These are phyloP conservation scores for Beauveria bassiana DNA, from an alignment of 2,329 filamentous ascomycete genomes.

Conservation along the genomic window DNA sequence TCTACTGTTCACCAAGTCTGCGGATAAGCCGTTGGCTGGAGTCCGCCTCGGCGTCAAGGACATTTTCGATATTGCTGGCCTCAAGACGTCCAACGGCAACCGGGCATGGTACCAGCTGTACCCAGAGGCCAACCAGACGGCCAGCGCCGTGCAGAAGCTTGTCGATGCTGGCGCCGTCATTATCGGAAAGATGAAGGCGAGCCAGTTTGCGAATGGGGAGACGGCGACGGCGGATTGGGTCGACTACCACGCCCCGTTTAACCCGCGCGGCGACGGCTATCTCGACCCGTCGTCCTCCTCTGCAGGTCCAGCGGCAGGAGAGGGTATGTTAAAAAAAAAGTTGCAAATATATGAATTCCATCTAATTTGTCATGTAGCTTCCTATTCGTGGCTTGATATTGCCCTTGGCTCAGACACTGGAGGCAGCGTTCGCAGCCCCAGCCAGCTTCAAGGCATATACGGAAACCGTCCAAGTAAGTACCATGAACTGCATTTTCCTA, in stretches of 20 bases:
- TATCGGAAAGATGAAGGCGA: slow-evolving; percentile 38
- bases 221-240: slow-evolving; percentile 39
- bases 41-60: slow-evolving; percentile 53
- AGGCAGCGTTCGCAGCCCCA: slow-evolving; percentile 37
- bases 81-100: slow-evolving; percentile 46
- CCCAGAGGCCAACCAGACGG: slow-evolving; percentile 37
- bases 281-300: slow-evolving; percentile 35
- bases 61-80: slow-evolving; percentile 46
- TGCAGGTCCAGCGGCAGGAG: slow-evolving; percentile 19
- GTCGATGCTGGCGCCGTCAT: slow-evolving; percentile 49
- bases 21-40: slow-evolving; percentile 45
- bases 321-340: neutral
- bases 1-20: slow-evolving; percentile 43
- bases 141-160: slow-evolving; percentile 44
- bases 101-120: slow-evolving; percentile 50
- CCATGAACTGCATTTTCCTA: neutral
- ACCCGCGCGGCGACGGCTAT: slow-evolving; percentile 40
- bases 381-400: slow-evolving; percentile 38
- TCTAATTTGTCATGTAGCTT: slow-evolving; percentile 15
- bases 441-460: slow-evolving; percentile 35
- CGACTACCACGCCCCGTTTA: slow-evolving; percentile 32
- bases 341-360: too few species aligned
- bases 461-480: slow-evolving; percentile 33
- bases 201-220: slow-evolving; percentile 35
- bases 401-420: slow-evolving; percentile 38